Evolutionary conservation across 352 stramenopile genomes (phyloP).

Genomic region (Pythium scleroteichum): DNA sequence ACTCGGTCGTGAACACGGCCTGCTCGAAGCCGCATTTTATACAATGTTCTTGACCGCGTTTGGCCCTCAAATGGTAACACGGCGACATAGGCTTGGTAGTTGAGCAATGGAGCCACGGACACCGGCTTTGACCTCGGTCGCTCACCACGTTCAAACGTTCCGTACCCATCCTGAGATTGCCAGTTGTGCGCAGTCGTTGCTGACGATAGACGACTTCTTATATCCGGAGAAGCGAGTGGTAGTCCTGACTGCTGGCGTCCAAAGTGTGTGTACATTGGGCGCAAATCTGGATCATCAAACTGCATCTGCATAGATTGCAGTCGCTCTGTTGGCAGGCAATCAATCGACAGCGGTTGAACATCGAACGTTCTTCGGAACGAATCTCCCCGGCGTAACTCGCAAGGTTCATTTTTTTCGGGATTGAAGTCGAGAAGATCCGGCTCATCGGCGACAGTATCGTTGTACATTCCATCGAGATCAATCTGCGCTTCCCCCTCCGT

Average conservation of each 20-base stretch:
- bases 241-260: constrained; percentile 29
- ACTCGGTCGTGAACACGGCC: constrained; percentile 75
- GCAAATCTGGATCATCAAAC: constrained; percentile 60
- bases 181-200: constrained; percentile 53
- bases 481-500: constrained; percentile 27
- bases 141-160: constrained; percentile 30
- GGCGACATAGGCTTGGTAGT: constrained; percentile 71
- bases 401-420: constrained; percentile 27
- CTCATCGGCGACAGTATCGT: constrained; percentile 7
- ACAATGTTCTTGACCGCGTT: constrained; percentile 48
- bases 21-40: constrained; percentile 63
- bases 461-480: constrained; percentile 28
- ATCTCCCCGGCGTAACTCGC: constrained; percentile 20
- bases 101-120: constrained; percentile 59
- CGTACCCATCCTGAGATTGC: constrained; percentile 29
- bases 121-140: constrained; percentile 48
- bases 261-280: constrained; percentile 73
- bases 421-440: background rate
- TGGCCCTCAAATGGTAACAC: constrained; percentile 54
- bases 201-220: constrained; percentile 69
- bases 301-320: constrained; percentile 68
- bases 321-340: constrained; percentile 50
- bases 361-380: constrained; percentile 27
- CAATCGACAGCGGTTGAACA: constrained; percentile 24
- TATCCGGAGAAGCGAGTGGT: constrained; percentile 44